Evolutionary conservation across 352 stramenopile genomes (phyloP).

Genomic region (Phytophthora melonis): DNA sequence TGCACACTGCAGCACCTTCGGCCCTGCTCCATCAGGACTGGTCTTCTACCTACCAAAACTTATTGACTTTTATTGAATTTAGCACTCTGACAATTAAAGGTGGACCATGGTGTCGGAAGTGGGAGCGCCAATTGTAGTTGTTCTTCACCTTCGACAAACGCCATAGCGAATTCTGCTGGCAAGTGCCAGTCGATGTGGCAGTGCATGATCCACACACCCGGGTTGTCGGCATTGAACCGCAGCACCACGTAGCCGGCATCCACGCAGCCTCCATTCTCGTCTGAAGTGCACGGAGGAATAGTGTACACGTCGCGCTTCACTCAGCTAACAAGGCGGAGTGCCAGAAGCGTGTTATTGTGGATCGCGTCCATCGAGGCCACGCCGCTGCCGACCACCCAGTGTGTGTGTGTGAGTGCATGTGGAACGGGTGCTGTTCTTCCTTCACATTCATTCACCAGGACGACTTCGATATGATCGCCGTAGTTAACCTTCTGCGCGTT

Average conservation of each 20-base stretch:
- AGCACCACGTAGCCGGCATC: conserved; percentile 38
- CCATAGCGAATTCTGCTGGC: conserved; percentile 30
- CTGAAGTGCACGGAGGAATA: conserved; percentile 26
- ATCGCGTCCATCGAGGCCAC: conserved; percentile 18
- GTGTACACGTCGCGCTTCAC: conserved; percentile 40
- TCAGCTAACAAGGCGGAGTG: conserved; percentile 25
- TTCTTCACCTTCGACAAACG: conserved; percentile 30
- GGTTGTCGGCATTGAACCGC: conserved; percentile 42
- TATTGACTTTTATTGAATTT: too few species aligned
- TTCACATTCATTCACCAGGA: conserved; percentile 30
- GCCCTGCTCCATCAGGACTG: too few species aligned
- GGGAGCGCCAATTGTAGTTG: too few species aligned
- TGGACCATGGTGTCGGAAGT: too few species aligned
- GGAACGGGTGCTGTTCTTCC: conserved; percentile 47
- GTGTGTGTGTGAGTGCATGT: conserved; percentile 40
- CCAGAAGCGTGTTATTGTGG: not conserved
- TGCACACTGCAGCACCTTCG: too few species aligned
- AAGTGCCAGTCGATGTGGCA: conserved; percentile 51
- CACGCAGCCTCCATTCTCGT: conserved; percentile 18
- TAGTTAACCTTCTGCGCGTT: conserved; percentile 20
- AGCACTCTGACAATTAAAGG: too few species aligned
- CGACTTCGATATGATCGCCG: conserved; percentile 38
- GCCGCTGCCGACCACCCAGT: conserved; percentile 31
- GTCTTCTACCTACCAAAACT: too few species aligned
- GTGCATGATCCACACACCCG: conserved; percentile 46